Evolutionary conservation across 2,329 filamentous ascomycete genomes (phyloP).

Genomic region (Beauveria brongniartii): DNA sequence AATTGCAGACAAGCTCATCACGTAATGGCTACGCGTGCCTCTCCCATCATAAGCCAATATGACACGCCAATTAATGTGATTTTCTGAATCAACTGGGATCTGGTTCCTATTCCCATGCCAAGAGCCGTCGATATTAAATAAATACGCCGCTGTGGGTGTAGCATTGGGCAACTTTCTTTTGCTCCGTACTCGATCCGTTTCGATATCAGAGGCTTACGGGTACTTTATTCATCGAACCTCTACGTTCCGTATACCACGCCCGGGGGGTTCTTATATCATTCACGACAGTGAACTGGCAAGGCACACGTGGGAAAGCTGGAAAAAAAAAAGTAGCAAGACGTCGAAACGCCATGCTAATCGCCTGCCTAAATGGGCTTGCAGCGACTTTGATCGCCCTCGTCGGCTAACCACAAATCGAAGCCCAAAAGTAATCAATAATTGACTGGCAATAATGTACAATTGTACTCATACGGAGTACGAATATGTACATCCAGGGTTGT

Average conservation of each 20-base stretch:
- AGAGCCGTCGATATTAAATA: not conserved
- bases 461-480: not conserved
- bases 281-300: too few relatives aligned
- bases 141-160: not conserved
- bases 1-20: not conserved
- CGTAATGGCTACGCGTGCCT: not conserved
- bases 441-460: not conserved
- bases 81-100: not conserved
- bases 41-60: not conserved
- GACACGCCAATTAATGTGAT: not conserved
- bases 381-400: slow-evolving; percentile 1
- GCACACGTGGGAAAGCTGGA: too few relatives aligned
- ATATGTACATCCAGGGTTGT: not conserved
- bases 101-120: slow-evolving; percentile 1
- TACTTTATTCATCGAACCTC: too few relatives aligned
- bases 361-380: slow-evolving; percentile 2
- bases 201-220: too few relatives aligned
- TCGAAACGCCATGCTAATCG: not conserved
- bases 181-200: too few relatives aligned
- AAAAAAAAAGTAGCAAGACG: too few relatives aligned
- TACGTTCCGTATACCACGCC: not conserved
- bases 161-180: too few relatives aligned
- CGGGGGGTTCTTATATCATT: too few relatives aligned
- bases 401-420: not conserved
- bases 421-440: not conserved